Conservation (phyloP, 2,329 filamentous ascomycete genomes). For the Fusarium sarcochroum region DNA sequence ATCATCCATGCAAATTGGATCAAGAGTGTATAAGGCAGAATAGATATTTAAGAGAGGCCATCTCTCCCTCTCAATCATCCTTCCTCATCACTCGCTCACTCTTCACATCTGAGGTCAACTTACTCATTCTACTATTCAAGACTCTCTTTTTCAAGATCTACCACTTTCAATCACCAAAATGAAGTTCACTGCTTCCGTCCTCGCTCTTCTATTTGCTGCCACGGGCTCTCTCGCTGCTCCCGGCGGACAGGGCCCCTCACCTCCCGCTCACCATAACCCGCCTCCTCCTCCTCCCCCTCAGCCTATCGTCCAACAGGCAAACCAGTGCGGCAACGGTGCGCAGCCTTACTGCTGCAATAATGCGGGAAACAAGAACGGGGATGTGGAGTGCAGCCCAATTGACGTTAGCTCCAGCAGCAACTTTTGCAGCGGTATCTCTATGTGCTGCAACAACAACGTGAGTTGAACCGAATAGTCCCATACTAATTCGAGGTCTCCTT, state of each 20-base stretch:
- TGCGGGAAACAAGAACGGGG: neutral
- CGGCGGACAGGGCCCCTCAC: neutral
- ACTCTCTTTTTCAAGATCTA: constrained; percentile 21
- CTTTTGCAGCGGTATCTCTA: constrained; percentile 10
- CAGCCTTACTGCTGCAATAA: constrained; percentile 25
- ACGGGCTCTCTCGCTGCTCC: constrained; percentile 30
- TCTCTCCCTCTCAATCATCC: neutral
- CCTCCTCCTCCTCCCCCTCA: neutral
- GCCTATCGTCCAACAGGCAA: neutral
- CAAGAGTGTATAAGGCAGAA: fast-evolving
- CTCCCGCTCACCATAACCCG: neutral
- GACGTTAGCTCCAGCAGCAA: neutral
- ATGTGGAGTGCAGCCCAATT: neutral
- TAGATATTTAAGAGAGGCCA: constrained; percentile 17
- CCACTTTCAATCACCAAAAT: constrained; percentile 29
- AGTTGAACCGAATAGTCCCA: neutral
- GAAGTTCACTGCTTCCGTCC: constrained; percentile 16
- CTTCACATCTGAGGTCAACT: constrained; percentile 3
- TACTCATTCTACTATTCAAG: constrained; percentile 19
- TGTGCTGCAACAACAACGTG: constrained; percentile 30
- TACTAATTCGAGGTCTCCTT: fast-evolving
- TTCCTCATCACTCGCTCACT: constrained; percentile 28
- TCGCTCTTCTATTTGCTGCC: constrained; percentile 19
- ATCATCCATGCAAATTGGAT: neutral
- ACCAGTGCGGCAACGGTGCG: neutral